Evolutionary conservation across 192 early-diverging fungal species (phyloP), one percentile per base, ranked within the genome.

Genomic region (Podila clonocystis): DNA sequence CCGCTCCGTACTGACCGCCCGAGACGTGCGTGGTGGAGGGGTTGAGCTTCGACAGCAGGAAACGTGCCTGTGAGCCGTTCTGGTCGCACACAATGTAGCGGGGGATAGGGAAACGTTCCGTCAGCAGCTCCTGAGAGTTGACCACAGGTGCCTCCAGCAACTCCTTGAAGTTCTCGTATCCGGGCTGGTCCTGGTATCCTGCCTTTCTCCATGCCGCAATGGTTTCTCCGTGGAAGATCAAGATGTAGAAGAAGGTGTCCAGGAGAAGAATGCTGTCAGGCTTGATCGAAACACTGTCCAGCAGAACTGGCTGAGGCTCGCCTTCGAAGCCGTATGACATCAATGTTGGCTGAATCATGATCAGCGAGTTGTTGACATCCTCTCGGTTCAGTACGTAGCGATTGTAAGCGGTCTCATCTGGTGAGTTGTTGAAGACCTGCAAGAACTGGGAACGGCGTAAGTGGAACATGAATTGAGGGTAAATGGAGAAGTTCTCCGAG

Each of bases 381-480:
- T 99, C 98, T 36, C 91, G 91, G 85, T 95, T 97, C 73, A 99
- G 78, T 24, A 96, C 92, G 82, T 99, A 97, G 19, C 95, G 75
- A 75, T 94, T 93, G 70, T 93, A 97, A 2, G 97, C 97, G 1
- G 97, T 98, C 67, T 99, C 98, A 84, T 99, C 98, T 17, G 98
- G 98, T 72, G 92, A 94, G 87, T 97, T 99, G 85, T 99, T 99
- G 83, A 99, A 99, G 17, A 98, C 96, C 73, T 99, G 97, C 75
- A 99, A 84, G 87, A 99, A 99, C 87, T 99, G 97, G 70, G 91
- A 93, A 38, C 98, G 88, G 50, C 98, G 91, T 71, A 99, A 85
- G 66, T 99, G 96, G 91, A 98, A 99, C 98, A 99, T 99, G 69
- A 99, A 99, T 83, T 99, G 97, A 59, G 98, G 98, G 84, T 99